Percentiles rank a stretch among this genome's conserved stretches.
Evolutionary conservation across 1,284 basidiomycete species (phyloP).

Genomic region (Melanopsichium pennsylvanicum): DNA sequence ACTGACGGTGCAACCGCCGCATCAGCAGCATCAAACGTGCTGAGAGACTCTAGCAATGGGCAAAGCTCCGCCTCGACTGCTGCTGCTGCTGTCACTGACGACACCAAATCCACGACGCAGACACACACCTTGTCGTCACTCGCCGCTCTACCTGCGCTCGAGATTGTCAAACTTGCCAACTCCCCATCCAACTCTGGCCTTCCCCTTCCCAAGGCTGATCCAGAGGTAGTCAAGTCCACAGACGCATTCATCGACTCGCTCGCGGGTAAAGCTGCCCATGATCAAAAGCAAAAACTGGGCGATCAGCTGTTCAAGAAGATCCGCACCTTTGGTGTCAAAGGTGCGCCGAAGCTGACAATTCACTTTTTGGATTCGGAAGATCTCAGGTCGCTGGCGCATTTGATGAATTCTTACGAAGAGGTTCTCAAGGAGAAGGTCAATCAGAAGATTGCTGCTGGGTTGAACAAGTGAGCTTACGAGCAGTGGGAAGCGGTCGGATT

Average conservation of each 20-base stretch:
- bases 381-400: conserved; percentile 78
- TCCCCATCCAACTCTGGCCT: conserved; percentile 69
- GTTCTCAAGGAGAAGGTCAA: conserved; percentile 74
- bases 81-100: conserved; percentile 1
- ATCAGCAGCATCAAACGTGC: not conserved
- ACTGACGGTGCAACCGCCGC: not conserved
- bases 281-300: conserved; percentile 75
- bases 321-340: conserved; percentile 80
- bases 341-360: conserved; percentile 72
- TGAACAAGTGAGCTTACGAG: conserved; percentile 23
- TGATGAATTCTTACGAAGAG: conserved; percentile 84
- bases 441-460: conserved; percentile 30
- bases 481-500: not conserved
- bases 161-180: conserved; percentile 73
- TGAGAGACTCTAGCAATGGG: conserved; percentile 32
- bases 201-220: conserved; percentile 76
- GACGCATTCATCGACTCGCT: conserved; percentile 80
- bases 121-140: conserved; percentile 67
- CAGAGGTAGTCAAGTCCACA: conserved; percentile 74
- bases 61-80: conserved; percentile 43
- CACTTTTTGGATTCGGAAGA: conserved; percentile 83
- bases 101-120: not conserved
- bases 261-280: conserved; percentile 72
- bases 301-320: conserved; percentile 73
- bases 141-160: conserved; percentile 73